Evolutionary conservation across 208 protist species (phyloP), one percentile per base, ranked within the genome.

Genomic region (Leishmania braziliensis): DNA sequence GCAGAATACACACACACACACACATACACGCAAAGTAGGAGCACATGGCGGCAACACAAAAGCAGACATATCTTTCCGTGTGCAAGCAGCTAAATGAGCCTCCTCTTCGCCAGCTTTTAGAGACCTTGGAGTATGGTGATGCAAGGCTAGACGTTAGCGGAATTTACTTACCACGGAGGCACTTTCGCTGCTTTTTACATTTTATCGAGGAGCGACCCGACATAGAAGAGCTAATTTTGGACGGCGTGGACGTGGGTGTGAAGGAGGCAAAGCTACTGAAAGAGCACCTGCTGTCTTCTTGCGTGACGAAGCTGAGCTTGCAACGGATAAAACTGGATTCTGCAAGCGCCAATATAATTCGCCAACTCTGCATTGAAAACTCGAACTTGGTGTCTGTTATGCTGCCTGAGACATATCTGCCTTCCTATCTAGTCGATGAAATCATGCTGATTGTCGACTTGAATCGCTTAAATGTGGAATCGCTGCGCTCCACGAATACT

Each of bases 191-290:
- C 58, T 43, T 95, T 20, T 60, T 93, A 68, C 58, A 53, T 5
- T 71, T 93, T 14, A 50, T 91, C 33, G 77, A 86, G 66, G 68
- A 90, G 39, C 86, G 86, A 5, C 82, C 80, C 26, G 87, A 95
- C 71, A 86, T 93, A 26, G 83, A 93, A 62, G 84, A 87, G 39
- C 71, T 95, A 6, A 77, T 89, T 78, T 62, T 95, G 23, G 88
- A 89, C 72, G 90, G 85, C n/a, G 81, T 85, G 56, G 51, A 83
- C 46, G 29, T 91, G 39, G 51, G 74, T 18, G 80, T 75, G 3
- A 75, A 81, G 2, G 84, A 92, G 46, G 74, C 90, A n/a, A 66
- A 82, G 20, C 36, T 62, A 39, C 73, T 95, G 23, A 88, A 89
- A 71, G 53, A 78, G 23, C 60, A 77, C 60, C 68, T 95, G 46